These are phyloP conservation scores for Cyberlindnera maritima DNA, from an alignment of 805 yeast genomes.

Conservation along the genomic window DNA sequence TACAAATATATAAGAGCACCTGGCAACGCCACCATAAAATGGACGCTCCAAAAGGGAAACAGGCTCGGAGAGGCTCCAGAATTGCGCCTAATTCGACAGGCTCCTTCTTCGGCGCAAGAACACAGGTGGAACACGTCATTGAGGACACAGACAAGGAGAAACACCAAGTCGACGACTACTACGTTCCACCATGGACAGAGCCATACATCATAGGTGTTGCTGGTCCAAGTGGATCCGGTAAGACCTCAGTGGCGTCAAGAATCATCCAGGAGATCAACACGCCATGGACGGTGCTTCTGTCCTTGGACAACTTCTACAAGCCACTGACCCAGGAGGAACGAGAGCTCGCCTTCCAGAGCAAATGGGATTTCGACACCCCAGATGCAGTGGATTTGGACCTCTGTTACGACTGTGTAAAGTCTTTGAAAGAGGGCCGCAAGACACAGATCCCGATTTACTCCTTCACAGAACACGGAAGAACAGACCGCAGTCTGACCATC, in stretches of 20 bases:
- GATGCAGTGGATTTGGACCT: conserved; percentile 78
- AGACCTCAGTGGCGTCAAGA: conserved; percentile 84
- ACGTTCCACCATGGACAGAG: conserved; percentile 84
- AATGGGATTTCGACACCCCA: conserved; percentile 87
- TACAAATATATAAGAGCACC: too few relatives aligned
- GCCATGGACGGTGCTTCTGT: conserved; percentile 91
- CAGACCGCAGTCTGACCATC: conserved; percentile 63
- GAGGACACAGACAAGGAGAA: not conserved
- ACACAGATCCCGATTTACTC: conserved; percentile 71
- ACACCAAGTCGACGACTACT: conserved; percentile 24
- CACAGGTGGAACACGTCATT: not conserved
- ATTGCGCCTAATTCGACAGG: conserved; percentile 15
- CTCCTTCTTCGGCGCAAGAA: conserved; percentile 12
- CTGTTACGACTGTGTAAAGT: conserved; percentile 57
- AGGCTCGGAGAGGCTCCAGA: not conserved
- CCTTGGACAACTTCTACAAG: conserved; percentile 88
- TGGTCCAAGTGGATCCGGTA: conserved; percentile 88
- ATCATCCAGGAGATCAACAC: conserved; percentile 76
- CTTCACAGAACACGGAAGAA: conserved; percentile 57
- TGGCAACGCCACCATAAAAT: not conserved
- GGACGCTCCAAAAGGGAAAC: not conserved
- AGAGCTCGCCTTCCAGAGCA: conserved; percentile 58
- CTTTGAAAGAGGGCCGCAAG: conserved; percentile 67
- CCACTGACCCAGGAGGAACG: conserved; percentile 66
- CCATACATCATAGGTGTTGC: conserved; percentile 88